A percentile compares a stretch with the other conserved stretches of the same genome.
These are phyloP conservation scores for Euphorbia peplus DNA, from an alignment of 345 rosid species.

Conservation along the genomic window DNA sequence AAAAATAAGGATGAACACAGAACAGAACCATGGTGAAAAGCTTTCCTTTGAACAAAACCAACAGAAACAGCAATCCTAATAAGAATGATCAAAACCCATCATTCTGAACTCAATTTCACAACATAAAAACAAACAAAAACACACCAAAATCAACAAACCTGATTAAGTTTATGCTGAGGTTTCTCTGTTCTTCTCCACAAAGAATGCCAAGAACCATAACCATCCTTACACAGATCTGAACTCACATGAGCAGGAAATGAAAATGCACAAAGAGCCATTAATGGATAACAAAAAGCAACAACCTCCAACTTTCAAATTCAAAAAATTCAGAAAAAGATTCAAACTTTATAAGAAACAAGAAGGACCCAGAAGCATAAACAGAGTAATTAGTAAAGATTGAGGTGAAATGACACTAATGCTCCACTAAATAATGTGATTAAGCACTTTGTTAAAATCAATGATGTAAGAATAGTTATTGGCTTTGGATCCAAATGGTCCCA, in stretches of 20 bases:
- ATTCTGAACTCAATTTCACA: not conserved
- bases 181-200: slow-evolving; percentile 48
- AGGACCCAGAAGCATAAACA: slow-evolving; percentile 21
- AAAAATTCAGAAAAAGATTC: not conserved
- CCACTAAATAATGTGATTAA: not conserved
- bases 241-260: slow-evolving; percentile 53
- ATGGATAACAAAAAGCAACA: not conserved
- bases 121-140: slow-evolving; percentile 11
- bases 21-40: slow-evolving; percentile 4
- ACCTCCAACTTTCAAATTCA: too few relatives aligned
- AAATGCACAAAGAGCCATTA: slow-evolving; percentile 71
- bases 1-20: not conserved
- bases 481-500: too few relatives aligned
- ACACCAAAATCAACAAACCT: slow-evolving; percentile 27
- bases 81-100: slow-evolving; percentile 14
- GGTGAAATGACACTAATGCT: not conserved
- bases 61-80: slow-evolving; percentile 6
- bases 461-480: too few relatives aligned
- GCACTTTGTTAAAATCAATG: not conserved
- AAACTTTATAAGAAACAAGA: not conserved
- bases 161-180: slow-evolving; percentile 34
- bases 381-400: not conserved
- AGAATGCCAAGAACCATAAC: slow-evolving; percentile 38
- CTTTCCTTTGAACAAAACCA: slow-evolving; percentile 1
- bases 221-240: slow-evolving; percentile 40